These are phyloP conservation scores for Blastocystis sp. DNA, from an alignment of 352 stramenopile species.

Conservation along the genomic window DNA sequence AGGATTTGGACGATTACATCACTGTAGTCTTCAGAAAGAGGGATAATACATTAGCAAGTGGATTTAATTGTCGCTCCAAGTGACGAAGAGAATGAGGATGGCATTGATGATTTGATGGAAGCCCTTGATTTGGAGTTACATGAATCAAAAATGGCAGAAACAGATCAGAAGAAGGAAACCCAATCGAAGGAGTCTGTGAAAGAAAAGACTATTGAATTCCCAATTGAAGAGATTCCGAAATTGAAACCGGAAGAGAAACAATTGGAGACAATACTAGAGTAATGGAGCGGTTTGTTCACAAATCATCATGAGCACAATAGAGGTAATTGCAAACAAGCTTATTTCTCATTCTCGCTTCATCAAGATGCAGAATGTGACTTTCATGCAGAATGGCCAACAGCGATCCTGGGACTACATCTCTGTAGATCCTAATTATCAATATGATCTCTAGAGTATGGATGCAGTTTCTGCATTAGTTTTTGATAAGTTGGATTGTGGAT, in stretches of 20 bases:
- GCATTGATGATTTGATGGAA: not conserved
- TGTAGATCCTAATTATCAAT: not conserved
- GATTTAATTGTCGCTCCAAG: not conserved
- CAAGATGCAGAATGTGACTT: constrained; percentile 23
- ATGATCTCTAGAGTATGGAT: constrained; percentile 38
- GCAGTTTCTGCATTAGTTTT: constrained; percentile 40
- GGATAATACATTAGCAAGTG: not conserved
- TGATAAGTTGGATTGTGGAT: not conserved
- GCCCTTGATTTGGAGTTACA: not conserved
- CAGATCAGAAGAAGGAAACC: not conserved
- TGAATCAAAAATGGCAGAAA: not conserved
- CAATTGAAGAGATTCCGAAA: not conserved
- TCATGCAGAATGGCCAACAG: not conserved
- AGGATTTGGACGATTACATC: constrained; percentile 8
- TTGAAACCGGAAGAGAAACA: not conserved
- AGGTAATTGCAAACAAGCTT: not conserved
- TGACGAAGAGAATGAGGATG: not conserved
- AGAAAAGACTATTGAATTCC: not conserved
- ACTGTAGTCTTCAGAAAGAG: not conserved
- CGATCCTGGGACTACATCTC: constrained; percentile 36
- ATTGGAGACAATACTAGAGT: not conserved
- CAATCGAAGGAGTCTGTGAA: not conserved
- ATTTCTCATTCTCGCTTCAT: constrained; percentile 8
- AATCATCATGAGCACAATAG: constrained; percentile 3
- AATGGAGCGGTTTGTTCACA: not conserved